phyloP scores from a whole-genome alignment of 768 basidiomycete genomes.

The Suillus paluster region DNA sequence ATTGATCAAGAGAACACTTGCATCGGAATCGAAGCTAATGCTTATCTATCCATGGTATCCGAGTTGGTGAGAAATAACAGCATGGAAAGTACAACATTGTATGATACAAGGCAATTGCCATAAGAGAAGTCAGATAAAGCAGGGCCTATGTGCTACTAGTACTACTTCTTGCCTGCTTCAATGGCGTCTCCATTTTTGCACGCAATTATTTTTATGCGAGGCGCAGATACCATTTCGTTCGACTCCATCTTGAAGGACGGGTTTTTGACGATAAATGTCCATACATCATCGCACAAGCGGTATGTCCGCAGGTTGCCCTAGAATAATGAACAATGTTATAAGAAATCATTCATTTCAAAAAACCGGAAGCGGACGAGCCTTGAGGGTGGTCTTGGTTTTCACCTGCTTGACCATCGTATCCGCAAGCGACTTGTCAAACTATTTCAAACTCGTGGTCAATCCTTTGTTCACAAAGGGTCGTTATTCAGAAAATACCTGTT shows the following conservation, averaged over 20 bases:
- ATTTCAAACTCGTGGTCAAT: conserved; percentile 11
- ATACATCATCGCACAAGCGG: conserved; percentile 93
- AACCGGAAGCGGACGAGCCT: conserved; percentile 52
- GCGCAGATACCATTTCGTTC: conserved; percentile 72
- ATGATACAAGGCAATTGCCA: conserved; percentile 24
- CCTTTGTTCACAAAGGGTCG: conserved; percentile 2
- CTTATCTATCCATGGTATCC: conserved; percentile 4
- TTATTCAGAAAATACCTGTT: conserved; percentile 88
- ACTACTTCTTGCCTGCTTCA: conserved; percentile 78
- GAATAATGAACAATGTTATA: conserved; percentile 12
- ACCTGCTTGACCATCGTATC: conserved; percentile 93
- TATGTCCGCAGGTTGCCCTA: conserved; percentile 93
- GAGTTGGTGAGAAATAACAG: neutral
- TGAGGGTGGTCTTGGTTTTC: conserved; percentile 92
- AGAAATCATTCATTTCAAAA: conserved; percentile 5
- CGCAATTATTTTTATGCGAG: conserved; percentile 95
- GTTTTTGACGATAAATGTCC: conserved; percentile 97
- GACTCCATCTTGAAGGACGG: conserved; percentile 96
- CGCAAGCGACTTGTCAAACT: conserved; percentile 97
- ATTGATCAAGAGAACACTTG: neutral
- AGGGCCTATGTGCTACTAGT: conserved; percentile 5
- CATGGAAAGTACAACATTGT: conserved; percentile 30
- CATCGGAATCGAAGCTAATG: neutral
- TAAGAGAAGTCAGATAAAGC: neutral
- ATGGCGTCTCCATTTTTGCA: conserved; percentile 95